phyloP scores from a whole-genome alignment of 345 rosid species.

The Populus davidiana region DNA sequence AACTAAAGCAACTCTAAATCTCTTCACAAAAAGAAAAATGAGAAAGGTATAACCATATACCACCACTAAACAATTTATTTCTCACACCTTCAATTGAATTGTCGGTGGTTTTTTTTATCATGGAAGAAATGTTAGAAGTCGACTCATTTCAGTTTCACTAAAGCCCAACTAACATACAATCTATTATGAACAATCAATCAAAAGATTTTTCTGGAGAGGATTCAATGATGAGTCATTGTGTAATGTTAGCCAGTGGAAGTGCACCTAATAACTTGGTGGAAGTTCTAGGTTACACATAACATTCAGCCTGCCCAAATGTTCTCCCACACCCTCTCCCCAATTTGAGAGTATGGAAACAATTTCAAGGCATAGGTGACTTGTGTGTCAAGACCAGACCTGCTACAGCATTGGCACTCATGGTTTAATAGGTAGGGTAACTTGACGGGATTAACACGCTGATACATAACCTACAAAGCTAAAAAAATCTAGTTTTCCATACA shows the following conservation, averaged over 20 bases:
- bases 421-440: background rate
- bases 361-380: background rate
- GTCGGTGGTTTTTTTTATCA: background rate
- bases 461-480: background rate
- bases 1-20: background rate
- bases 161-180: background rate
- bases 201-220: too few species aligned
- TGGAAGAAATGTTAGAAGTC: background rate
- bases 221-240: background rate
- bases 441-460: background rate
- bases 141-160: background rate
- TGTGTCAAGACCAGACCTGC: too few species aligned
- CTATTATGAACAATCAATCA: background rate
- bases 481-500: background rate
- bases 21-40: background rate
- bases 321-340: background rate
- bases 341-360: background rate
- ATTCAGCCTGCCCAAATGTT: background rate
- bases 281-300: background rate
- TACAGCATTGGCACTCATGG: too few species aligned
- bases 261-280: background rate
- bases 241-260: background rate
- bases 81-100: too few species aligned
- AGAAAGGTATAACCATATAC: background rate
- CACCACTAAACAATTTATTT: background rate